phyloP scores from a whole-genome alignment of 352 stramenopile genomes.

The Pythium oligandrum region DNA sequence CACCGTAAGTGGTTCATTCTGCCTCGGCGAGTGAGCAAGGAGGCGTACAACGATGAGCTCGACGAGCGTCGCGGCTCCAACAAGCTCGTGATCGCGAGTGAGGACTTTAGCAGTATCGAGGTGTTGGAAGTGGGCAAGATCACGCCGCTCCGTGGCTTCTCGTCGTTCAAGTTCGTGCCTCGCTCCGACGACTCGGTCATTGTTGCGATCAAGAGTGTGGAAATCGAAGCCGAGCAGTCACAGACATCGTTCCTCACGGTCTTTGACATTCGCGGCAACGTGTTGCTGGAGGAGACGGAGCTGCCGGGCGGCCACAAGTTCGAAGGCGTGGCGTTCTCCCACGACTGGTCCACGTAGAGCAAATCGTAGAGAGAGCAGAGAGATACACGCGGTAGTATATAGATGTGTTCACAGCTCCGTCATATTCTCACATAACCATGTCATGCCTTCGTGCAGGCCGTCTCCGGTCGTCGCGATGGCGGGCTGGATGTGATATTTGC shows the following conservation, averaged over 20 bases:
- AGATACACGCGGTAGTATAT: conserved; percentile 1
- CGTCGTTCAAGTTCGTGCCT: conserved; percentile 93
- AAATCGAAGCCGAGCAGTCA: conserved; percentile 85
- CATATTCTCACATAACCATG: conserved; percentile 82
- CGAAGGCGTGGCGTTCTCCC: conserved; percentile 90
- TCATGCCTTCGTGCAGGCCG: conserved; percentile 64
- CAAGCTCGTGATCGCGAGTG: conserved; percentile 85
- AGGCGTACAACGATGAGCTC: conserved; percentile 94
- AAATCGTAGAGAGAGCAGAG: conserved; percentile 4
- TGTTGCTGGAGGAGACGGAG: conserved; percentile 89
- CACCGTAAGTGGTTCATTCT: conserved; percentile 97
- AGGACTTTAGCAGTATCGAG: conserved; percentile 86
- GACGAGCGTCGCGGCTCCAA: conserved; percentile 93
- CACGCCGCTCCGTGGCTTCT: conserved; percentile 88
- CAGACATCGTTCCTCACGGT: conserved; percentile 93
- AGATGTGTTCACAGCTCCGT: conserved; percentile 34
- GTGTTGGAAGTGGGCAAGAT: conserved; percentile 80
- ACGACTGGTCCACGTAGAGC: conserved; percentile 47
- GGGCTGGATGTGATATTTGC: conserved; percentile 57
- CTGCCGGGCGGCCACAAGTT: conserved; percentile 91
- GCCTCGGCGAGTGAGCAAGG: conserved; percentile 92
- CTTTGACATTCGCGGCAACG: conserved; percentile 88
- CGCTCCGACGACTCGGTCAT: conserved; percentile 88
- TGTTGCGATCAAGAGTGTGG: conserved; percentile 92
- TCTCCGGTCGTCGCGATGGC: conserved; percentile 75